Percentiles rank a stretch among this genome's conserved stretches.
Evolutionary conservation across 2,329 filamentous ascomycete species (phyloP).

Genomic region (Myrmaecium sp.): DNA sequence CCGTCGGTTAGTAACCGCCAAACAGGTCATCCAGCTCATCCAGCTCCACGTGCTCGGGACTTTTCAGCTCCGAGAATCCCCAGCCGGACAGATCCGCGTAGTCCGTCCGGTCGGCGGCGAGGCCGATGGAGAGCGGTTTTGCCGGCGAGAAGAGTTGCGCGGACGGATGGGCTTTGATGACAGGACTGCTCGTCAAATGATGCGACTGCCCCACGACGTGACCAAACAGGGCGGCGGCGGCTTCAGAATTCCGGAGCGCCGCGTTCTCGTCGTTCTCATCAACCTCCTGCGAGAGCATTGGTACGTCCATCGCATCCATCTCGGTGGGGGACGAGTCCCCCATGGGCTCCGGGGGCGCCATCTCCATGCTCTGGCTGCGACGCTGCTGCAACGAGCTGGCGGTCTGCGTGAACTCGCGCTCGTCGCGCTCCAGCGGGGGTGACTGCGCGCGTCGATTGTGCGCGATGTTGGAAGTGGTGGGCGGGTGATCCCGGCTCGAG

Average conservation of each 20-base stretch:
- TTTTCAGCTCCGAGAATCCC: constrained; percentile 35
- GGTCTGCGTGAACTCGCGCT: constrained; percentile 92
- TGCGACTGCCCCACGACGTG: constrained; percentile 12
- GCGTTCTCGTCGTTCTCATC: constrained; percentile 30
- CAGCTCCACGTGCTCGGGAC: constrained; percentile 77
- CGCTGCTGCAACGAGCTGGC: constrained; percentile 63
- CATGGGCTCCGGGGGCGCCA: constrained; percentile 13
- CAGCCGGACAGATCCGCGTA: constrained; percentile 16
- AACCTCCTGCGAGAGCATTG: constrained; percentile 18
- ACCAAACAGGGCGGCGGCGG: constrained; percentile 32
- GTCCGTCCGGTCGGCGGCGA: constrained; percentile 10
- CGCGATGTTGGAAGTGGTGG: constrained; percentile 25
- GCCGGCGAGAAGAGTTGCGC: constrained; percentile 7
- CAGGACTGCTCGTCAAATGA: constrained; percentile 23
- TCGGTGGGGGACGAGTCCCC: constrained; percentile 1
- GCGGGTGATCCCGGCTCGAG: constrained; percentile 28
- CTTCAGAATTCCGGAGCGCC: constrained; percentile 33
- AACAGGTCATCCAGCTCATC: constrained; percentile 85
- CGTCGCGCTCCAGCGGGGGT: constrained; percentile 81
- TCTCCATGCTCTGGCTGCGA: constrained; percentile 24
- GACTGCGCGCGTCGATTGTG: constrained; percentile 60
- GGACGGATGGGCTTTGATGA: constrained; percentile 21
- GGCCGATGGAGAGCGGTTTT: constrained; percentile 12
- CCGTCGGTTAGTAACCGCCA: constrained; percentile 45
- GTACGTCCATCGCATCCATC: constrained; percentile 6